Evolutionary conservation across 805 yeast genomes (phyloP), one percentile per base, ranked within the genome.

Genomic region (Metschnikowia similis): DNA sequence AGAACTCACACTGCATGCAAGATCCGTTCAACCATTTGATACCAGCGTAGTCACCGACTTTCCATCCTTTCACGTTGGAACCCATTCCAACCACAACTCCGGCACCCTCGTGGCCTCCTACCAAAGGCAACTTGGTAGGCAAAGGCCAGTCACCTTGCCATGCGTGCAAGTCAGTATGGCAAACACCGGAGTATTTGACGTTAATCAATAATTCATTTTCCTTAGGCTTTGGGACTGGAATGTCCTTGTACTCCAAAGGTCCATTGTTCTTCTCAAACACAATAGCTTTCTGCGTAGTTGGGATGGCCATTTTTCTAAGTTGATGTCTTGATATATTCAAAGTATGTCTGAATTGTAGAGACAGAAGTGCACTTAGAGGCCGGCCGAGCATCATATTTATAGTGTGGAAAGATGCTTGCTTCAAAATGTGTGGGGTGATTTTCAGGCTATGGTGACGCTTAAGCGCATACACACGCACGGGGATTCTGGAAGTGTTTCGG

Each of bases 31-130:
- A 70, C 77, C 77, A 72, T 61, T 72, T 72, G 55, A 72, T 58
- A 56, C 77, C 77, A 48, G 76, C 77, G 28, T 48, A 60, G 59
- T 72, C 77, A 49, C 77, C 76, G 50, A 72, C 52, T 55, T 72
- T 54, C 76, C 76, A 72, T 51, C 71, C 72, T 53, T 56, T 64
- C 48, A 72, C 76, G 55, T 72, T 70, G 17, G 58, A 59, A 47
- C 77, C 77, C 62, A 71, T 53, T 45, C 60, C 75, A 16, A 72
- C 76, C 53, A 72, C 76, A 30, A 66, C 76, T 59, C 77, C 77
- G n/a, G 76, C 76, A 62, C 76, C 76, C 60, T 72, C 76, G 61
- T 72, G 77, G 54, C 76, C 77, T 48, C 77, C 77, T 17, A 72
- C 77, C 60, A 72, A 69, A 30, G 77, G 77, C 57, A 72, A 69